A percentile compares a stretch with the other conserved stretches of the same genome.
Evolutionary conservation across 768 basidiomycete species (phyloP).

Genomic region (Clavulina sp.): DNA sequence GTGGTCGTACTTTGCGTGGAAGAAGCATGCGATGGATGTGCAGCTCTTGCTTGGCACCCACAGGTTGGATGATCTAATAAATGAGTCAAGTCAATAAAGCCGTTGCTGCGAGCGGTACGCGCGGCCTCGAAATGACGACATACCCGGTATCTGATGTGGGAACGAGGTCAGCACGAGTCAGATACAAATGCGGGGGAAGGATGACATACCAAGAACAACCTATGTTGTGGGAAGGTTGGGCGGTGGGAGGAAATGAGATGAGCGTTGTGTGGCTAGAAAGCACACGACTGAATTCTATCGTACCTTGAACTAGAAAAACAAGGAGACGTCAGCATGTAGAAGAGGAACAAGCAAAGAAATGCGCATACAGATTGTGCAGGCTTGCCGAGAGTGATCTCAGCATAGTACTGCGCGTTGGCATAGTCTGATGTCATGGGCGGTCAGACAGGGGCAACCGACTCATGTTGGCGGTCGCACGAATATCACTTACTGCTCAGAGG

Average conservation of each 20-base stretch:
- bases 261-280: not conserved
- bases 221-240: no score
- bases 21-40: conserved; percentile 82
- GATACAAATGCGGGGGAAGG: not conserved
- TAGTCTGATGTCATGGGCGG: conserved; percentile 42
- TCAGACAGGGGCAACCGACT: conserved; percentile 6
- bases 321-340: not conserved
- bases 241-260: not conserved
- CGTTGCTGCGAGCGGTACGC: not conserved
- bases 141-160: conserved; percentile 56
- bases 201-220: not conserved
- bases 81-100: not conserved
- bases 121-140: not conserved
- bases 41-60: conserved; percentile 80
- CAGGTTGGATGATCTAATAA: conserved; percentile 46
- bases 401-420: conserved; percentile 95
- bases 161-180: not conserved
- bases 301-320: conserved; percentile 44
- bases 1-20: conserved; percentile 86
- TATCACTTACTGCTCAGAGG: conserved; percentile 66
- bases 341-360: conserved; percentile 3
- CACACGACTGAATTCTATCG: not conserved
- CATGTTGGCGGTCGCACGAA: no score
- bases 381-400: conserved; percentile 66
- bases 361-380: conserved; percentile 61